phyloP scores from a whole-genome alignment of 257 asterid species.

The Capsicum chinense region DNA sequence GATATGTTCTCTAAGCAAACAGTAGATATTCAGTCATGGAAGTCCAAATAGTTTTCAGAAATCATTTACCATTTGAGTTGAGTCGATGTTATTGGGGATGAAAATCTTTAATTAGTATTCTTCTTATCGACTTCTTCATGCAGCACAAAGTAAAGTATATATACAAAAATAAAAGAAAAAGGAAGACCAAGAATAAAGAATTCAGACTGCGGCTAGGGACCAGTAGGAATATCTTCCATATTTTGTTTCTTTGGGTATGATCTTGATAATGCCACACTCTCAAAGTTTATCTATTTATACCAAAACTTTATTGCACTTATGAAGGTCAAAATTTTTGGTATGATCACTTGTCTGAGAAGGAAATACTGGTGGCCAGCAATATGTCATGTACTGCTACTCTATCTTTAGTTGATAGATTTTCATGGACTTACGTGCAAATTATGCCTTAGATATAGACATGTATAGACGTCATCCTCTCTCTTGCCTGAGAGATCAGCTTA shows the following conservation, averaged over 20 bases:
- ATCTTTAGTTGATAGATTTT: background rate
- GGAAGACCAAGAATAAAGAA: background rate
- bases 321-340: too few species aligned
- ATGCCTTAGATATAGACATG: background rate
- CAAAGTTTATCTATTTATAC: too few species aligned
- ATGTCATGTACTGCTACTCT: background rate
- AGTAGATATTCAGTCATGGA: background rate
- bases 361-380: too few species aligned
- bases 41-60: background rate
- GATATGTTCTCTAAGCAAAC: background rate
- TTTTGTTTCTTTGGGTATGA: too few species aligned
- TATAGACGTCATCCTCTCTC: background rate
- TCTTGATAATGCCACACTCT: too few species aligned
- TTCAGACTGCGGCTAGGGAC: background rate
- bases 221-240: background rate
- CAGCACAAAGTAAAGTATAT: background rate
- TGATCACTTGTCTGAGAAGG: too few species aligned
- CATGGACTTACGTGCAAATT: background rate
- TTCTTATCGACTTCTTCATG: background rate
- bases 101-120: background rate
- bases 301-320: too few species aligned
- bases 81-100: background rate
- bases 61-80: slow-evolving; percentile 5
- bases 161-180: too few species aligned
- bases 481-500: background rate